A percentile compares a stretch with the other conserved stretches of the same genome.
phyloP scores from a whole-genome alignment of 1,139 yeast species.

The Magnusiomyces magnusii region DNA sequence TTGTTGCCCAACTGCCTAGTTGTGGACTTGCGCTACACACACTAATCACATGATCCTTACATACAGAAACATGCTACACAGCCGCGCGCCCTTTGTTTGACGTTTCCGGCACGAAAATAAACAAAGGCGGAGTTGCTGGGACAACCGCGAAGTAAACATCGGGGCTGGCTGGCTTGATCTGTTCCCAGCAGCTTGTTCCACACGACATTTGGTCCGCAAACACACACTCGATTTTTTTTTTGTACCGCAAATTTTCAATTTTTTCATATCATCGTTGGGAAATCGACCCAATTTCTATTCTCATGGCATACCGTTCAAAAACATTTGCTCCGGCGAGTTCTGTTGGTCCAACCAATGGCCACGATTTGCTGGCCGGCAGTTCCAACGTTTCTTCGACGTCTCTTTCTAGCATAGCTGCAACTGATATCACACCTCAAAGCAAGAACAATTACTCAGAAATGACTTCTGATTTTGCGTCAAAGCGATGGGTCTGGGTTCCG shows the following conservation, averaged over 20 bases:
- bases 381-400: not conserved
- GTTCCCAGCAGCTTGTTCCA: not conserved
- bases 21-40: too few species aligned
- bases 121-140: not conserved
- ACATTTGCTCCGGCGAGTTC: slow-evolving; percentile 14
- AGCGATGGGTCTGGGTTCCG: slow-evolving; percentile 77
- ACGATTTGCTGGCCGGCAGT: not conserved
- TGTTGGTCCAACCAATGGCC: not conserved
- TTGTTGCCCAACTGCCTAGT: not conserved
- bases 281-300: not conserved
- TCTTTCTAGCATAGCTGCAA: not conserved
- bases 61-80: too few species aligned
- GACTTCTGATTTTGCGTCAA: slow-evolving; percentile 44
- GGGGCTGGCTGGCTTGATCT: not conserved
- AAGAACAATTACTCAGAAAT: slow-evolving; percentile 24
- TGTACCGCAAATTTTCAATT: not conserved
- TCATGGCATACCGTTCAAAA: slow-evolving; percentile 2
- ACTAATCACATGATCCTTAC: too few species aligned
- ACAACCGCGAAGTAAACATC: not conserved
- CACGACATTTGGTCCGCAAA: not conserved
- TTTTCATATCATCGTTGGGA: not conserved
- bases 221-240: not conserved
- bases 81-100: not conserved
- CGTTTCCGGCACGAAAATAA: not conserved
- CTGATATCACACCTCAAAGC: slow-evolving; percentile 14